Base-by-base conservation (phyloP, 352 stramenopile species). In the Stephanocyclus meneghinianus region DNA sequence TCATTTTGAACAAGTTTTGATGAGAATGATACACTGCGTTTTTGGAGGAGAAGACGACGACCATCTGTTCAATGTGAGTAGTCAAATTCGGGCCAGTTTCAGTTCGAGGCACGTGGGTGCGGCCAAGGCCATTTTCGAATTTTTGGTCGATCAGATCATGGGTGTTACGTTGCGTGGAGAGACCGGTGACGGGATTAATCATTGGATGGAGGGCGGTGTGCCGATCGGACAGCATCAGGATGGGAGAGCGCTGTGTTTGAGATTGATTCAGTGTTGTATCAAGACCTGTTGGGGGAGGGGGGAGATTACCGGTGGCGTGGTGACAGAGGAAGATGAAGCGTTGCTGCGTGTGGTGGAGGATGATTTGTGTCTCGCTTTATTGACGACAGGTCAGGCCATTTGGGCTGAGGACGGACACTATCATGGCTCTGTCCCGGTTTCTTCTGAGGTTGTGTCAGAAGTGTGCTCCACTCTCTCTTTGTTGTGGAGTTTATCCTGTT, bases 1-100 rank as follows among this genome's bases (percentile, higher is more conserved):
- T 73, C 87, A 92, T 72, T 92, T 93, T 77, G 88, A 93, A 79
- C 74, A 90, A 75, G 84, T 93, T 4, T 68, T 93, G 26, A 81
- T 78, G 18, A 47, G 68, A 56, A 91, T 91, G 73, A 79, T 90
- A 10, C 47, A 80, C 30, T 71, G 61, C 35, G 72, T 91, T 2
- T 92, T 92, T 79, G 62, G 71, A 16, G 70, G 67, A 37, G 68
- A 81, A 35, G 76, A 83, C 68, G 35, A 16, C 11, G 32, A 35
- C 26, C 47, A 26, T n/a, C 18, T 29, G 16, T 35, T 76, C 13
- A 66, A 67, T 6, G 47, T 18, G 15, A 35, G 7, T 69, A 15
- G 13, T n/a, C 37, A 40, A 57, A 21, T 21, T 40, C 42, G 11
- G 9, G 9, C 42, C 26, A 16, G 30, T 45, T 42, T 69, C 11